Evolutionary conservation across 139 green algal species (phyloP).

Genomic region (Tetradesmus obliquus): DNA sequence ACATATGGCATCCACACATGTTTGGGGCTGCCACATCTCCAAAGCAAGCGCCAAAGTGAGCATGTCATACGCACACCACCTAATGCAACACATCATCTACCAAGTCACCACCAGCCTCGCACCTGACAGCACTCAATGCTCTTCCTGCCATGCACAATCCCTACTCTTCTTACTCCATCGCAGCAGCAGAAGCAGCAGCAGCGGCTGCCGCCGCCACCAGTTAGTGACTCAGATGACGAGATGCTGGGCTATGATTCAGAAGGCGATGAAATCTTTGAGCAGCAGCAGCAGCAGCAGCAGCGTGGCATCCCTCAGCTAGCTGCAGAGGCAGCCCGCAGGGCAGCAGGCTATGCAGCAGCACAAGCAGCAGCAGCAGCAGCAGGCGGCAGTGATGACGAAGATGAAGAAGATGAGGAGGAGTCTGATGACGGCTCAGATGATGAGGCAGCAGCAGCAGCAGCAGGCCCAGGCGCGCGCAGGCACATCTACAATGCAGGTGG

Average conservation of each 20-base stretch:
- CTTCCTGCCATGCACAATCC: too few species aligned
- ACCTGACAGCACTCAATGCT: too few species aligned
- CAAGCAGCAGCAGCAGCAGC: conserved; percentile 18
- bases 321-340: neutral
- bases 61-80: too few species aligned
- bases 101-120: too few species aligned
- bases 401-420: conserved; percentile 38
- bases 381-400: conserved; percentile 29
- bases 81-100: too few species aligned
- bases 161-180: neutral
- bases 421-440: neutral
- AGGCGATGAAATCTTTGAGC: conserved; percentile 6
- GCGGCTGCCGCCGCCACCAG: neutral
- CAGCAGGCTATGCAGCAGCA: neutral
- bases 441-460: conserved; percentile 4
- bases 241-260: neutral
- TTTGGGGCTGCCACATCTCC: too few species aligned
- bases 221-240: neutral
- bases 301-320: neutral
- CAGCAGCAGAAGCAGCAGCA: neutral
- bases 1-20: too few species aligned
- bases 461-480: neutral
- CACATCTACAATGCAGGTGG: conserved; percentile 40
- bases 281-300: conserved; percentile 14
- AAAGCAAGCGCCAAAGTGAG: too few species aligned